Evolutionary conservation across 257 asterid genomes (phyloP).

Genomic region (Solanum sitiens): DNA sequence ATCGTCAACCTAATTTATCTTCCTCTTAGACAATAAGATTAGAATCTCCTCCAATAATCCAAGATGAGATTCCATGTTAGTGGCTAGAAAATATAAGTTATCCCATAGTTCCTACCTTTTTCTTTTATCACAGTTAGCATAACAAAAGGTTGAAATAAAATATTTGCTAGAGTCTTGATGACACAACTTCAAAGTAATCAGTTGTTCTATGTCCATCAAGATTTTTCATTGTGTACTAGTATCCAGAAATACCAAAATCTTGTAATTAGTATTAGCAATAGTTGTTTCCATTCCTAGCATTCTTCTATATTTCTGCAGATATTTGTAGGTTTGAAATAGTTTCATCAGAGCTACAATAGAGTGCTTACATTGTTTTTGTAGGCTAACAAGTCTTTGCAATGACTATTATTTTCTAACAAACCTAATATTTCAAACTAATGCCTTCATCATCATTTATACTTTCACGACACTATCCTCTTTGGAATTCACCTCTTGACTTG

Average conservation of each 20-base stretch:
- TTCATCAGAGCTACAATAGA: not conserved
- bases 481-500: not conserved
- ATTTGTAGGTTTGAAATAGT: too few relatives aligned
- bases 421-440: not conserved
- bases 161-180: too few relatives aligned
- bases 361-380: not conserved
- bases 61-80: not conserved
- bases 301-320: not conserved
- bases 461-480: not conserved
- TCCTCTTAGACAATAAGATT: too few relatives aligned
- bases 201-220: too few relatives aligned
- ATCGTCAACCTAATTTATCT: too few relatives aligned
- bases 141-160: not conserved
- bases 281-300: not conserved
- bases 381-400: not conserved
- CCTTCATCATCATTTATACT: not conserved
- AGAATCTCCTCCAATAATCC: not conserved
- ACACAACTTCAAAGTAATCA: too few relatives aligned
- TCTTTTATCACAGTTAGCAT: too few relatives aligned
- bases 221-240: too few relatives aligned
- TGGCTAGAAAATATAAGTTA: not conserved
- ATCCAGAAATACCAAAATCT: too few relatives aligned
- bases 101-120: not conserved
- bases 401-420: too few relatives aligned
- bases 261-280: too few relatives aligned